phyloP scores from a whole-genome alignment of 768 basidiomycete genomes.

The Rhizopogon vinicolor region DNA sequence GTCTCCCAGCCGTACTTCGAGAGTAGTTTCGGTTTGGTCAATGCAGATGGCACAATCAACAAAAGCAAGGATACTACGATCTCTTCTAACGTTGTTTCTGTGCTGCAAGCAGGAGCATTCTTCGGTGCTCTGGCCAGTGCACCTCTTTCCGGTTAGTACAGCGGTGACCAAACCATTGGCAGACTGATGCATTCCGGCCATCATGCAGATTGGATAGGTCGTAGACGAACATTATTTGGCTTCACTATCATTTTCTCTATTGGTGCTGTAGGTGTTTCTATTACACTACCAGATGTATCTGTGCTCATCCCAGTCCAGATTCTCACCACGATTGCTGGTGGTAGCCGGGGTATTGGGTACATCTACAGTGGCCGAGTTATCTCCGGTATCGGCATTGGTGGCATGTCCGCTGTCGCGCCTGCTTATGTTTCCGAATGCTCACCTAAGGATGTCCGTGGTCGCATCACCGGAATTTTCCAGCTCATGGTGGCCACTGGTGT shows the following conservation, averaged over 20 bases:
- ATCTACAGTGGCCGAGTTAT: conserved; percentile 82
- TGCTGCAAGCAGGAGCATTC: too few species aligned
- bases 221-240: conserved; percentile 55
- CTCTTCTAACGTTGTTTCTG: too few species aligned
- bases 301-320: conserved; percentile 35
- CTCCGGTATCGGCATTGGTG: conserved; percentile 78
- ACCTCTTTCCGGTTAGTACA: conserved; percentile 55
- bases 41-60: conserved; percentile 38
- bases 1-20: conserved; percentile 60
- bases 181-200: neutral
- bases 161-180: neutral
- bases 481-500: conserved; percentile 82
- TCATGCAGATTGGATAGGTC: conserved; percentile 54
- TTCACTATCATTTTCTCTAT: conserved; percentile 63
- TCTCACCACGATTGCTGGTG: conserved; percentile 63
- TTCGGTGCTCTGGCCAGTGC: conserved; percentile 34
- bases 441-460: conserved; percentile 81
- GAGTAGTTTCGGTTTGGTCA: conserved; percentile 53
- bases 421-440: conserved; percentile 85
- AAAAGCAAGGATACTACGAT: conserved; percentile 41
- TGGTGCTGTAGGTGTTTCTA: conserved; percentile 53
- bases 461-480: conserved; percentile 84
- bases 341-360: conserved; percentile 51
- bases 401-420: conserved; percentile 82
- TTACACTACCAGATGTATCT: neutral